Conservation (phyloP, 805 yeast genomes). For the Kodamaea restingae region DNA sequence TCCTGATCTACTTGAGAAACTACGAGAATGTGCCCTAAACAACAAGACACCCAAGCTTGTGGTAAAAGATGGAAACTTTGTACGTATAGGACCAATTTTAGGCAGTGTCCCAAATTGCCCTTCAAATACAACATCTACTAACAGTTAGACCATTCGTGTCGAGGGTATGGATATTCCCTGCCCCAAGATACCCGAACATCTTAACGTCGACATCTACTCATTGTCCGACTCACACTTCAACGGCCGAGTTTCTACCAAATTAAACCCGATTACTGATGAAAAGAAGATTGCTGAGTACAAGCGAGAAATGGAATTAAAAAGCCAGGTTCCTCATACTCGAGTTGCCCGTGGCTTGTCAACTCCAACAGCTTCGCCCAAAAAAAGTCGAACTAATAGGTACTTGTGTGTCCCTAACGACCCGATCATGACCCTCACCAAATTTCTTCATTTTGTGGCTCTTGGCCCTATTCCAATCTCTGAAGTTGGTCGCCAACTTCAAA, state of each 20-base stretch:
- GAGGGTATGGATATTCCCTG: constrained; percentile 31
- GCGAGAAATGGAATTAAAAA: constrained; percentile 8
- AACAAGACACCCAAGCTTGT: constrained; percentile 27
- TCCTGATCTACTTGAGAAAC: constrained; percentile 23
- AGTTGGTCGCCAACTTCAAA: constrained; percentile 17
- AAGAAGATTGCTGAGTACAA: constrained; percentile 23
- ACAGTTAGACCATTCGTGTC: constrained; percentile 26
- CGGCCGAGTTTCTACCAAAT: constrained; percentile 30
- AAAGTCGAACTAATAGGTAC: not conserved
- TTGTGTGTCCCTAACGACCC: constrained; percentile 2
- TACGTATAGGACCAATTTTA: constrained; percentile 17
- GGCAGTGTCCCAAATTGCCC: not conserved
- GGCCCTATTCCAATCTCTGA: constrained; percentile 40
- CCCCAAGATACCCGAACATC: constrained; percentile 28
- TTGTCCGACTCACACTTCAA: constrained; percentile 16
- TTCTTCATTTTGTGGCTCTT: constrained; percentile 44
- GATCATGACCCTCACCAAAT: constrained; percentile 18
- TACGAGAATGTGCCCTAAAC: constrained; percentile 16
- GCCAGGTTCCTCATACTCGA: not conserved
- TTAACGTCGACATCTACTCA: constrained; percentile 33
- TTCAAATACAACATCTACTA: constrained; percentile 13
- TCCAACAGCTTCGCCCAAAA: constrained; percentile 3
- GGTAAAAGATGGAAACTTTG: constrained; percentile 34
- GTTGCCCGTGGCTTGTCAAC: not conserved
- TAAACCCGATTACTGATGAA: constrained; percentile 30